These are phyloP conservation scores for Papiliotrema nemorosa DNA, from an alignment of 1,284 basidiomycete genomes.

Conservation along the genomic window DNA sequence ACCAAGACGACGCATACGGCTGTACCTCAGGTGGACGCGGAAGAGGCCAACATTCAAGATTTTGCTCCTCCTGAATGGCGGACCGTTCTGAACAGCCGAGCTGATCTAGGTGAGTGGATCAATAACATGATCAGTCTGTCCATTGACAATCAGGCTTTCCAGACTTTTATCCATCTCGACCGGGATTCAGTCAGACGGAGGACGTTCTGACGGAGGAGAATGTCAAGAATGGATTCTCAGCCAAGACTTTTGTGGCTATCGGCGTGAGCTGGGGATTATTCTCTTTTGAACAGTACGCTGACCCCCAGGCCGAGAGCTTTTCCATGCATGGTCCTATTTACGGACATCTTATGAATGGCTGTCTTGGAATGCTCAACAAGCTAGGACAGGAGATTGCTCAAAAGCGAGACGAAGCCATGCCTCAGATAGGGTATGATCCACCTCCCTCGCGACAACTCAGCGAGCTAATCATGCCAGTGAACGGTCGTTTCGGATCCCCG, in stretches of 20 bases:
- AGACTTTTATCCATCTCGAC: conserved; percentile 78
- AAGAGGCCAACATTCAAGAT: conserved; percentile 34
- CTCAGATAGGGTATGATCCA: conserved; percentile 37
- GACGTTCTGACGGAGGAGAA: conserved; percentile 72
- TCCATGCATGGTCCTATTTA: conserved; percentile 57
- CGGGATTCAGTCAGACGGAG: conserved; percentile 78
- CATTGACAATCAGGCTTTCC: conserved; percentile 61
- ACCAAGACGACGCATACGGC: conserved; percentile 5
- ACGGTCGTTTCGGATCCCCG: conserved; percentile 76
- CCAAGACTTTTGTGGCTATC: conserved; percentile 58
- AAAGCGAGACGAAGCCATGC: conserved; percentile 51
- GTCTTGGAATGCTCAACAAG: conserved; percentile 66
- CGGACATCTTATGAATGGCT: conserved; percentile 52
- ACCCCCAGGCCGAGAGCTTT: conserved; percentile 54
- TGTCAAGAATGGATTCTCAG: conserved; percentile 72
- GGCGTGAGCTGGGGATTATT: conserved; percentile 35
- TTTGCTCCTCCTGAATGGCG: conserved; percentile 46
- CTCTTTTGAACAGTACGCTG: not conserved
- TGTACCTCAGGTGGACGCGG: conserved; percentile 7
- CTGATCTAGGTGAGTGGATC: conserved; percentile 41
- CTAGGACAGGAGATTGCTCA: conserved; percentile 75
- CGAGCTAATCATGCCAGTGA: conserved; percentile 52
- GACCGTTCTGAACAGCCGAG: conserved; percentile 38
- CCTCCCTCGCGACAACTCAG: not conserved
- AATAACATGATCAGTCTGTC: not conserved